Evolutionary conservation across 257 asterid species (phyloP).

Genomic region (Handroanthus guayacan): DNA sequence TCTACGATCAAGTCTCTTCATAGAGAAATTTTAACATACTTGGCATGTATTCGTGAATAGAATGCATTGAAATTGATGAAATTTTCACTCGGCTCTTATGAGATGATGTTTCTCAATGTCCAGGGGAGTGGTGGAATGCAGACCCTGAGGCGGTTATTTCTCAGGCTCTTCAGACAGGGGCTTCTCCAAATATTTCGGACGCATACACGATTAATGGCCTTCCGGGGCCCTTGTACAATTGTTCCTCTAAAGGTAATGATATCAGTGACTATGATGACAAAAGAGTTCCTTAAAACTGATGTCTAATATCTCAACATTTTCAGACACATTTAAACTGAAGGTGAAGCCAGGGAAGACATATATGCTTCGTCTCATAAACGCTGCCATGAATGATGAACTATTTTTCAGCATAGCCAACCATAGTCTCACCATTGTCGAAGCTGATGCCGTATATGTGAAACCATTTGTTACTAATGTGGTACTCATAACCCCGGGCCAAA

Average conservation of each 20-base stretch:
- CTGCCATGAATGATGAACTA: constrained; percentile 74
- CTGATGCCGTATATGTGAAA: constrained; percentile 66
- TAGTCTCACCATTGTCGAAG: constrained; percentile 61
- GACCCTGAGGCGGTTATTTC: constrained; percentile 68
- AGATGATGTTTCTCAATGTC: background rate
- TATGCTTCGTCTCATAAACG: constrained; percentile 73
- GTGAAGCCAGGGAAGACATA: constrained; percentile 71
- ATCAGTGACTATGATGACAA: constrained; percentile 17
- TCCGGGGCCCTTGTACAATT: constrained; percentile 74
- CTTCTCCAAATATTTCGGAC: constrained; percentile 71
- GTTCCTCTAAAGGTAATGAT: constrained; percentile 70
- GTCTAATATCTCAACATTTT: constrained; percentile 24
- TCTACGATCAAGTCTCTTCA: too few relatives aligned
- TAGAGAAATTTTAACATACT: too few relatives aligned
- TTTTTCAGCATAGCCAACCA: constrained; percentile 78
- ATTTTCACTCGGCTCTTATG: background rate
- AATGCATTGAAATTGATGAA: too few relatives aligned
- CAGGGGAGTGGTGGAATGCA: constrained; percentile 84
- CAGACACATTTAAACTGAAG: constrained; percentile 64
- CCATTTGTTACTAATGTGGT: constrained; percentile 58
- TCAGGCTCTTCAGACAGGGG: constrained; percentile 75
- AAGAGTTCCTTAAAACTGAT: background rate
- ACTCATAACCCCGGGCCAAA: constrained; percentile 70
- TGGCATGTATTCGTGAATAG: too few relatives aligned
- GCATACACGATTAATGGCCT: constrained; percentile 81